These are phyloP conservation scores for Fusarium incarnatum DNA, from an alignment of 2,329 filamentous ascomycete species.

Conservation along the genomic window DNA sequence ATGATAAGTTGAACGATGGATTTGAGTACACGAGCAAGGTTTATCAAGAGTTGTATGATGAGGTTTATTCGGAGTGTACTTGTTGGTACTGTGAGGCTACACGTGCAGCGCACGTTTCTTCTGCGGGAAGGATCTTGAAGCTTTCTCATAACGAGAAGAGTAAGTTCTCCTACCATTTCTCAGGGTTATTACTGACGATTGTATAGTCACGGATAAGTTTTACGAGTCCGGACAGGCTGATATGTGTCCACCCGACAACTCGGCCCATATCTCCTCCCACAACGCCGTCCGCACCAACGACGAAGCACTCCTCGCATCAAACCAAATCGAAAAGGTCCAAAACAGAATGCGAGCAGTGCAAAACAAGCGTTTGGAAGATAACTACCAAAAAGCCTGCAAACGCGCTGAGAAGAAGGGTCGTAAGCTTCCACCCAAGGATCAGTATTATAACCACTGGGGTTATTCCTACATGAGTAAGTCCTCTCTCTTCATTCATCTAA, in stretches of 20 bases:
- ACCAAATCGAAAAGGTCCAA: conserved; percentile 12
- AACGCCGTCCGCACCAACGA: conserved; percentile 64
- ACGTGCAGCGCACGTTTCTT: conserved; percentile 59
- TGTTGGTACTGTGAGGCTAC: conserved; percentile 84
- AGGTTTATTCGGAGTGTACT: conserved; percentile 80
- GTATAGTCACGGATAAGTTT: conserved; percentile 54
- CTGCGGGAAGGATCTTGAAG: conserved; percentile 59
- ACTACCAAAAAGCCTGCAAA: conserved; percentile 66
- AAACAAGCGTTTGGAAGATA: conserved; percentile 58
- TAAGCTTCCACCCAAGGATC: conserved; percentile 58
- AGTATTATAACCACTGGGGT: conserved; percentile 67
- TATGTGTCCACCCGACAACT: conserved; percentile 66
- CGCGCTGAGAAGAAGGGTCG: conserved; percentile 64
- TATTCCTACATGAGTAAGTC: conserved; percentile 59
- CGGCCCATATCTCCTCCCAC: conserved; percentile 79
- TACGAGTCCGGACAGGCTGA: conserved; percentile 61
- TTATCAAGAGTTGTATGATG: conserved; percentile 73
- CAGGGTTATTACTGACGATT: background rate
- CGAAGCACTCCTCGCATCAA: conserved; percentile 9
- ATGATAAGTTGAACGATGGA: conserved; percentile 69
- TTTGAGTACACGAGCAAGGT: conserved; percentile 80
- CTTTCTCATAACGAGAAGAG: conserved; percentile 59
- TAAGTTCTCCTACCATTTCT: conserved; percentile 22
- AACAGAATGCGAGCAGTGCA: conserved; percentile 33
- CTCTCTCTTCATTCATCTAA: no score